phyloP scores from a whole-genome alignment of 345 rosid genomes.

The Camelina laxa region DNA sequence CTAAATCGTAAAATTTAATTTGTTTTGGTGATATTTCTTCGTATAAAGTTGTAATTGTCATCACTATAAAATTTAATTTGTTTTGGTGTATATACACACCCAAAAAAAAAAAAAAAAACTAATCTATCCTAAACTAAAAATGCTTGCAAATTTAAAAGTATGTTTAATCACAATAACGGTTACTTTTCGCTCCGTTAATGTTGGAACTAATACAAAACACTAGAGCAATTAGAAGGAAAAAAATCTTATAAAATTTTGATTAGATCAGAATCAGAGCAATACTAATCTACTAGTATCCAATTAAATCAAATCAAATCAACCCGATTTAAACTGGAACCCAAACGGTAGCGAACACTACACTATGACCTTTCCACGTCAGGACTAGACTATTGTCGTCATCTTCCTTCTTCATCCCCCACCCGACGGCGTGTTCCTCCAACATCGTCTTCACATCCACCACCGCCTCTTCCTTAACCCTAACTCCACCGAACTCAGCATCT shows the following conservation, averaged over 20 bases:
- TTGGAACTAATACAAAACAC: neutral
- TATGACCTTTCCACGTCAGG: constrained; percentile 96
- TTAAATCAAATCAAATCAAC: constrained; percentile 8
- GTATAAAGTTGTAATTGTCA: too few species aligned
- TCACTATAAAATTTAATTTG: too few species aligned
- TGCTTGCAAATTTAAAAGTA: too few species aligned
- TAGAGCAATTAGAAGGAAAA: neutral
- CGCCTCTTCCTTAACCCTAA: constrained; percentile 62
- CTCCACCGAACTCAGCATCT: constrained; percentile 57
- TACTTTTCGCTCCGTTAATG: neutral
- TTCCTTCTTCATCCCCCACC: constrained; percentile 86
- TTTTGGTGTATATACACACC: too few species aligned
- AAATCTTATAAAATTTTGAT: neutral
- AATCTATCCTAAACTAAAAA: too few species aligned
- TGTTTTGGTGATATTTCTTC: too few species aligned
- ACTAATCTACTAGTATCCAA: neutral
- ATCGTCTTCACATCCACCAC: constrained; percentile 63
- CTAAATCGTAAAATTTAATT: too few species aligned
- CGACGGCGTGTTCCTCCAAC: constrained; percentile 94
- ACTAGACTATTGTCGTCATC: constrained; percentile 53
- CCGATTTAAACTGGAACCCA: constrained; percentile 56
- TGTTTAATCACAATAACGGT: neutral
- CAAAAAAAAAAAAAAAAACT: too few species aligned
- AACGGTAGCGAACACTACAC: constrained; percentile 86
- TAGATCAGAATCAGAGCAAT: neutral